Evolutionary conservation across 352 stramenopile genomes (phyloP), one percentile per base, ranked within the genome.

Genomic region (Globisporangium okanoganense): DNA sequence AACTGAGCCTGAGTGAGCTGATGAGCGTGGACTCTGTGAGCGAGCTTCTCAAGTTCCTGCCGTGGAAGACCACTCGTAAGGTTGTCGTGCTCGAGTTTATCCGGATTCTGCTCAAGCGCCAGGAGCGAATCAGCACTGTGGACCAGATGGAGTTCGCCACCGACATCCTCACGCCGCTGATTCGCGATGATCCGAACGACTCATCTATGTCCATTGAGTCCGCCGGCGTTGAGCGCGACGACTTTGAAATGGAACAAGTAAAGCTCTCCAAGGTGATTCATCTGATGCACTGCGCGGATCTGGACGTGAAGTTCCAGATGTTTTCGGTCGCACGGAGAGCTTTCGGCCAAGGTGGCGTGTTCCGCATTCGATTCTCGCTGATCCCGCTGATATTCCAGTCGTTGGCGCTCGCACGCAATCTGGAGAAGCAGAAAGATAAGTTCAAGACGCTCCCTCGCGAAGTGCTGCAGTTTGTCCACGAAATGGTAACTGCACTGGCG

Each of bases 391-490:
- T 98, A 43, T 98, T 97, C 69, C 72, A 81, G 13, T 90, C 88
- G 2, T 72, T 99, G 10, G 62, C 72, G 20, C 83, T 99, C 8
- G 82, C 89, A 10, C 70, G 83, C 24, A 69, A 75, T 18, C 41
- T 91, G 10, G 67, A 67, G 22, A 48, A 49, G 7, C 40, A 35
- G 35, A 67, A 49, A 56, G 20, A 25, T 56, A 56, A 55, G 12
- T 59, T 59, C n/a, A 66, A 45, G 38, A 82, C 80, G 20, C 92
- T 83, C 2, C 90, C 90, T 35, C 83, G 95, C 18, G 97, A 99
- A 76, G 88, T 98, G 12, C 95, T 99, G 38, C 92, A 99, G 44
- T 99, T 99, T 66, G 80, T 99, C 4, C 97, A 99, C 78, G 95
- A 99, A 73, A 98, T 97, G 53, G 92, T 99, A 51, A 98, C 94